Evolutionary conservation across 371 early-diverging fungal genomes (phyloP), one percentile per base, ranked within the genome.

Genomic region (Dentiscutata heterogama): DNA sequence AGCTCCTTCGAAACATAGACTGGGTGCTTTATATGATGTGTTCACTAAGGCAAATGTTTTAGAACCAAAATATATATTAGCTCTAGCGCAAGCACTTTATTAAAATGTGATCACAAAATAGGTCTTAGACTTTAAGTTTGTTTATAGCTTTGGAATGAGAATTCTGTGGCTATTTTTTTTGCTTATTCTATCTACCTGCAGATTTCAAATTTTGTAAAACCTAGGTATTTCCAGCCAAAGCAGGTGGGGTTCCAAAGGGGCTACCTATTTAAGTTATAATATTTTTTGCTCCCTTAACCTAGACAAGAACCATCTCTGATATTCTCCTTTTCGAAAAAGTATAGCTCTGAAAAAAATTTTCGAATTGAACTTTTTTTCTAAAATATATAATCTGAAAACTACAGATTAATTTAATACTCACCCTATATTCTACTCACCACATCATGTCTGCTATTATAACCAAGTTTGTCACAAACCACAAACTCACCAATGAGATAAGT

Each of bases 381-480:
- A 5, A 35, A 35, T 35, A 25, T 31, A 27, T 25, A 64, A n/a
- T 64, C 54, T 54, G 54, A 54, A 54, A 8, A 54, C 54, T 20
- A 54, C 54, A 54, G 54, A 54, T 64, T 64, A 31, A 25, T 27
- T 13, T 27, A 64, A n/a, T 2, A 27, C 2, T 14, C 27, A 64
- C 29, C n/a, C 14, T 25, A 25, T 64, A 64, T 64, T 27, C 29
- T 25, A 64, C 64, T 27, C 29, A 64, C 64, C 64, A 64, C 64
- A 29, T 31, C 18, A 74, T 74, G 75, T 74, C 58, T n/a, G 75
- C 78, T n/a, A 77, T 77, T 63, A 50, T 64, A 77, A 77, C 64
- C 39, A 77, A 46, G 22, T 42, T 77, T 29, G 60, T 75, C 27
- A 39, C 29, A 75, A 22, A 75, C 6, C 42, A 75, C 39, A 29